Percentiles rank a stretch among this genome's conserved stretches.
Evolutionary conservation across 306 rosid species (phyloP).

Genomic region (Ceratonia siliqua): DNA sequence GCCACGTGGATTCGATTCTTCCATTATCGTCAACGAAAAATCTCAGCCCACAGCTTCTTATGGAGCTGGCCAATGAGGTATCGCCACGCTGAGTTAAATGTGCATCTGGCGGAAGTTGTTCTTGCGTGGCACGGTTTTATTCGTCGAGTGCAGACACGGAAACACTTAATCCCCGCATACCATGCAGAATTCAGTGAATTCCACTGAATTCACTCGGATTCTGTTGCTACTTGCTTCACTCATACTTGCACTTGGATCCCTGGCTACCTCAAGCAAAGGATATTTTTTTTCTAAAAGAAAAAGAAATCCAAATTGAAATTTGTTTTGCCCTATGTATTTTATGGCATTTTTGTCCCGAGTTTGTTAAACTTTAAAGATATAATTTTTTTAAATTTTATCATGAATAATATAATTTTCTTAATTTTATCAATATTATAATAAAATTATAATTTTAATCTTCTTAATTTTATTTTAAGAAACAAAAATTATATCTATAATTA

Average conservation of each 20-base stretch:
- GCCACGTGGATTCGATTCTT: slow-evolving; percentile 40
- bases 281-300: neutral
- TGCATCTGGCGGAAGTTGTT: too few relatives aligned
- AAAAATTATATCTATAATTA: too few relatives aligned
- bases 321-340: neutral
- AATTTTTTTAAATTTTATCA: too few relatives aligned
- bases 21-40: neutral
- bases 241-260: slow-evolving; percentile 10
- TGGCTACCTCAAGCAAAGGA: neutral
- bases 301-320: neutral
- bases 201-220: neutral
- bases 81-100: slow-evolving; percentile 29
- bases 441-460: too few relatives aligned
- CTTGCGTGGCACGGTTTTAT: neutral
- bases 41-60: neutral
- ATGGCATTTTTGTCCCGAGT: too few relatives aligned
- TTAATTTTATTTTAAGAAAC: too few relatives aligned
- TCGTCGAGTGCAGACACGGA: slow-evolving; percentile 18
- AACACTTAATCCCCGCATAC: slow-evolving; percentile 6
- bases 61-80: neutral
- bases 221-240: neutral
- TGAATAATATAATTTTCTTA: too few relatives aligned
- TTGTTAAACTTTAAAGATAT: too few relatives aligned
- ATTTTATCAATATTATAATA: too few relatives aligned
- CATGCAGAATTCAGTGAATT: too few relatives aligned